These are phyloP conservation scores for Neofusicoccum cordaticola DNA, from an alignment of 2,329 filamentous ascomycete genomes.

Conservation along the genomic window DNA sequence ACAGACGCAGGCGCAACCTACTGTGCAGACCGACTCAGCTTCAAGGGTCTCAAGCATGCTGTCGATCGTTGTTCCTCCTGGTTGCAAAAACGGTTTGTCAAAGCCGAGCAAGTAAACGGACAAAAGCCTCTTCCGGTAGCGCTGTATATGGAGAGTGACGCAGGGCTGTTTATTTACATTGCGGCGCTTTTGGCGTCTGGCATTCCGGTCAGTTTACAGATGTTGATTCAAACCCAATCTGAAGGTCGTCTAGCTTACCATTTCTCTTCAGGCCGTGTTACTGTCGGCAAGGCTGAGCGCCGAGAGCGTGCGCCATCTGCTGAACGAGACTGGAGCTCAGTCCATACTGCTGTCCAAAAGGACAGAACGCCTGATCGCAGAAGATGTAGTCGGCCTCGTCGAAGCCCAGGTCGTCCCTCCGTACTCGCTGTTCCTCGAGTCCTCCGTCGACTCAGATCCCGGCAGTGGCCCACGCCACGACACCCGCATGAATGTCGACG, in stretches of 20 bases:
- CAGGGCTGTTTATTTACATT: slow-evolving; percentile 28
- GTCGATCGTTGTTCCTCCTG: not conserved
- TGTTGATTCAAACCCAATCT: too few relatives aligned
- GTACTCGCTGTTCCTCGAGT: not conserved
- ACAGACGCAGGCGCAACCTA: not conserved
- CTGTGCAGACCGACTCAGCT: not conserved
- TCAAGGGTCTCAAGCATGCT: not conserved
- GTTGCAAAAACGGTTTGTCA: not conserved
- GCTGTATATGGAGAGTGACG: slow-evolving; percentile 30
- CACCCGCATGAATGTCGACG: not conserved
- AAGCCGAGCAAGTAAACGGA: too few relatives aligned
- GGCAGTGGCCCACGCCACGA: too few relatives aligned
- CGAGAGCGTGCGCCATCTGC: not conserved
- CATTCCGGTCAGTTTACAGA: slow-evolving; percentile 20
- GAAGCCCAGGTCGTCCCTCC: not conserved
- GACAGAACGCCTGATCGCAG: not conserved
- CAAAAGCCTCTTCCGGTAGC: slow-evolving; percentile 22
- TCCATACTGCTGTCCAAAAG: not conserved
- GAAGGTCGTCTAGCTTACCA: too few relatives aligned
- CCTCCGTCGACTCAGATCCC: not conserved
- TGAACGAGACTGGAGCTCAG: not conserved
- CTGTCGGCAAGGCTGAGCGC: slow-evolving; percentile 25
- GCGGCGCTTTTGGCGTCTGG: slow-evolving; percentile 25
- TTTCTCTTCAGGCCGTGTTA: too few relatives aligned
- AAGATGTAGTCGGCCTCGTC: not conserved